Base-by-base conservation (phyloP, 2,329 filamentous ascomycete species). In the Cladosporium velox region DNA sequence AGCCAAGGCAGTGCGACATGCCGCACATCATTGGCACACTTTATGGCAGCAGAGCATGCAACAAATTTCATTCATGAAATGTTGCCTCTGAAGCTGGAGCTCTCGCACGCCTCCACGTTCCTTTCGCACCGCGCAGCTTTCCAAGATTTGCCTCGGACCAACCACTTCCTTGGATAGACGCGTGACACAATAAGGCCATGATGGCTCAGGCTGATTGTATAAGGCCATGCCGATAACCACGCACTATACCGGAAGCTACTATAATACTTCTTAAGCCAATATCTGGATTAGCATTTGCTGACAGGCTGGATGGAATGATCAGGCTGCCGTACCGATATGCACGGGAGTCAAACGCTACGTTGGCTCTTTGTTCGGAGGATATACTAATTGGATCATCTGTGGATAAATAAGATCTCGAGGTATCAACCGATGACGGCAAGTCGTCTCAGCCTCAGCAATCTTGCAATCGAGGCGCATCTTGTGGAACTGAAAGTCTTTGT, bases 401-500 rank as follows among this genome's bases (percentile, higher is more conserved):
- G n/a, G 24, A 4, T 18, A 4, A 30, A 52, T 4, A 4, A 21
- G 24, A 52, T 28, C 24, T 52, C 4, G 2, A 5, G 11, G 26
- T 26, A 2, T 28, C 49, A 6, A 15, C 26, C 4, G 14, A 52
- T 21, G 54, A 59, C 35, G 6, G 57, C 57, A 59, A 18, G 35
- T 7, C 57, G 35, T 47, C 28, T 64, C 49, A 64, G 60, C 60
- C 60, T 57, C 60, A 47, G 24, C 14, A 34, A 44, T 47, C 55
- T 30, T 8, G 24, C 51, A 55, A 18, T 28, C 18, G 51, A 11
- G 51, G 60, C 60, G 60, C 30, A 44, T 47, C 24, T 52, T 41
- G 60, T 57, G 51, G 10, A 30, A 64, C 60, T 18, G 6, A 11
- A 12, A 12, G 7, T 64, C 60, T 64, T 64, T 64, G 60, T 64